Evolutionary conservation across 2,329 filamentous ascomycete species (phyloP), one percentile per base, ranked within the genome.

Genomic region (Macrophomina pseudophaseolina): DNA sequence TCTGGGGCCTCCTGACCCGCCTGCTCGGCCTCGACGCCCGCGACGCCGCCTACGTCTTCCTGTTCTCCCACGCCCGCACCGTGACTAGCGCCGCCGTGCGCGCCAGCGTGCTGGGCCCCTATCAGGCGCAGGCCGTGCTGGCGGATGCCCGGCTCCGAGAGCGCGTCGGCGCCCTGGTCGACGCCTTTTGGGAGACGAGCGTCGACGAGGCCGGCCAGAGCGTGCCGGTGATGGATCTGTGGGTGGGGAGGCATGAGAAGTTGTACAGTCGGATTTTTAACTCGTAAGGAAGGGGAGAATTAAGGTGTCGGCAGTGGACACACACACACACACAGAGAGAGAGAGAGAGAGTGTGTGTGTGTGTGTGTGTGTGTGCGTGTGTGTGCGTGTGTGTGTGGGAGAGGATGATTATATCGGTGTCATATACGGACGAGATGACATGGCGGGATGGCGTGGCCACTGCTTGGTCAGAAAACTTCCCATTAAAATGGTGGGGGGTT

Each of bases 231-330:
- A 88, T 94, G 86, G 92, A 95, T 80, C 76, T 95, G 38, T 95
- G 92, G 91, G 84, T 93, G 73, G 92, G 92, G 3, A 85, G 92
- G 74, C 92, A 95, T 77, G 92, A 95, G 83, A 81, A 92, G 75
- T 77, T 95, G 70, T 95, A 95, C 77, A 94, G 91, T 67, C 87
- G 92, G 72, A 94, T 95, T 65, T 95, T 95, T 75, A 95, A 95
- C 79, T 94, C 91, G 72, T 94, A 74, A 51, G 12, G 46, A 74
- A 38, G 12, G 46, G n/a, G 28, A 42, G n/a, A 75, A 46, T 30
- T 23, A 6, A 16, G 14, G n/a, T 35, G 35, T 40, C 23, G n/a
- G n/a, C n/a, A n/a, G 52, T 48, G 44, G 18, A n/a, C 44, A 48
- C 18, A n/a, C n/a, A n/a, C n/a, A n/a, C n/a, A n/a, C n/a, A n/a